Evolutionary conservation across 2,329 filamentous ascomycete genomes (phyloP).

Genomic region (Exophiala calicioides): DNA sequence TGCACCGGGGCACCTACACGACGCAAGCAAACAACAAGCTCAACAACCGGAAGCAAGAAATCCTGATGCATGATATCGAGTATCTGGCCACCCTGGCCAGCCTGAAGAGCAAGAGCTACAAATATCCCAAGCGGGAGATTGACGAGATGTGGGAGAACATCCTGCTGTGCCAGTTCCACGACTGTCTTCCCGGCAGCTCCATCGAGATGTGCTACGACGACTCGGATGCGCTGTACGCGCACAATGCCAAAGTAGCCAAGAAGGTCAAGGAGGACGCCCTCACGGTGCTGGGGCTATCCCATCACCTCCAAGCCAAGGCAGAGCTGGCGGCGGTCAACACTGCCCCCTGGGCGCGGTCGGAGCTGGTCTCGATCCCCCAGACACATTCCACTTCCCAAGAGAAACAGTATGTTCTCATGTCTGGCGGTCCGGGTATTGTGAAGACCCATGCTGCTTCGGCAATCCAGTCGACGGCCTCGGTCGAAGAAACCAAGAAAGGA

Average conservation of each 20-base stretch:
- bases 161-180: slow-evolving; percentile 94
- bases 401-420: slow-evolving; percentile 46
- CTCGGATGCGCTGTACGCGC: slow-evolving; percentile 82
- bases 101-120: slow-evolving; percentile 70
- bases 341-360: slow-evolving; percentile 78
- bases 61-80: slow-evolving; percentile 83
- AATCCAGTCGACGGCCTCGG: slow-evolving; percentile 40
- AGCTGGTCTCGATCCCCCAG: slow-evolving; percentile 66
- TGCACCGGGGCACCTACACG: slow-evolving; percentile 95
- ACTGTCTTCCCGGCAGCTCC: slow-evolving; percentile 89
- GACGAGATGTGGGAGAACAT: slow-evolving; percentile 95
- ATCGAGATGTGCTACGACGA: slow-evolving; percentile 99
- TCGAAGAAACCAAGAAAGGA: slow-evolving; percentile 57
- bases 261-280: slow-evolving; percentile 71
- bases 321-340: slow-evolving; percentile 74
- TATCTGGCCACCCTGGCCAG: slow-evolving; percentile 83
- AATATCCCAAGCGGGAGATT: slow-evolving; percentile 90
- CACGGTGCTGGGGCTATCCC: slow-evolving; percentile 63
- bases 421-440: slow-evolving; percentile 50
- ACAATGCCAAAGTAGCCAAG: slow-evolving; percentile 76
- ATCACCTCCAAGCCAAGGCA: slow-evolving; percentile 41
- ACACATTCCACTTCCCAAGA: slow-evolving; percentile 25
- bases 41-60: slow-evolving; percentile 85
- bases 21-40: slow-evolving; percentile 97
- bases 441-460: slow-evolving; percentile 34